Evolutionary conservation across 164 flowering plant genomes (phyloP), one percentile per base, ranked within the genome.

Genomic region (Piper betle): DNA sequence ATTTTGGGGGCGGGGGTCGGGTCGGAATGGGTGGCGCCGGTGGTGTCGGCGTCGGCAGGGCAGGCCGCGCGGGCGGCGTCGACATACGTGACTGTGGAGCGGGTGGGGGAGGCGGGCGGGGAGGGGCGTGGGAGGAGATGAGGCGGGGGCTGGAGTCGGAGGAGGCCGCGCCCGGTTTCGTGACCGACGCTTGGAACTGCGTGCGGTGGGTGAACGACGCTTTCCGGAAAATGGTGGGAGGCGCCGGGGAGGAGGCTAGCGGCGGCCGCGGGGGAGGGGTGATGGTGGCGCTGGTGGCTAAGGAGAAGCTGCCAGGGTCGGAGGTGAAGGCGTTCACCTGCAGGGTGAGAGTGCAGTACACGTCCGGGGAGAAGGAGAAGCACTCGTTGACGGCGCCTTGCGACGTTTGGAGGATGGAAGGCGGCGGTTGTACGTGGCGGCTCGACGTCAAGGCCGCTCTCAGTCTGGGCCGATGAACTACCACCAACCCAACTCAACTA

Each of bases 401-500:
- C 67, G 96, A 91, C 55, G 96, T 81, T 57, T 88, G 98, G 98
- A 79, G 82, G 58, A 67, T 79, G 53, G 66, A 69, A 6, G 90
- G 96, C 7, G 87, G 90, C 5, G 87, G 91, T 4, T 76, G 77
- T 74, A 95, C 95, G 66, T 91, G 98, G 98, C 73, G 95, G 73
- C 66, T 88, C 56, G 96, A 91, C 68, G 82, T 84, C 4, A 67
- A 83, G 9, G 94, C 92, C 15, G 97, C 96, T 10, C 88, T 91
- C 39, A 62, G 84, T 54, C 64, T 91, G 59, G 93, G 96, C n/a
- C 75, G 84, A 67, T 80, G 60, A 58, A 15, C 50, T 15, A 43
- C 12, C 50, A 43, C 9, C 6, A 41, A 41, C n/a, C n/a, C n/a
- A n/a, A n/a, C n/a, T n/a, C n/a, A n/a, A n/a, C n/a, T n/a, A n/a